A percentile compares a stretch with the other conserved stretches of the same genome.
Conservation (phyloP, 2,329 filamentous ascomycete genomes). For the Aspergillus sp. region DNA sequence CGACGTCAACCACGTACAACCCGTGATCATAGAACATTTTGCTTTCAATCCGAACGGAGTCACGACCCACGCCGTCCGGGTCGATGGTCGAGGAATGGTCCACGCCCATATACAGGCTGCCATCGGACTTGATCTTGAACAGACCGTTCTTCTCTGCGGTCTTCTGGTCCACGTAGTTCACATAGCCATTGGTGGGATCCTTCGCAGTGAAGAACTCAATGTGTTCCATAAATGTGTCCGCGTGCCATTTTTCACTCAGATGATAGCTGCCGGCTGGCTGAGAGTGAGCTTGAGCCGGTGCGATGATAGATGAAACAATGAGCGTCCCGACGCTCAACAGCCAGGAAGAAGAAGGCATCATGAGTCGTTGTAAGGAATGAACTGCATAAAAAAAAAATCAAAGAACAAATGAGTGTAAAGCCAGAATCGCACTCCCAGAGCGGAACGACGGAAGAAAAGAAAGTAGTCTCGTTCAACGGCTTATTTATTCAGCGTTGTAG, state of each 20-base stretch:
- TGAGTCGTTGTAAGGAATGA: too few relatives aligned
- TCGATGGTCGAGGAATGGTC: slow-evolving; percentile 32
- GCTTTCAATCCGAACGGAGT: slow-evolving; percentile 39
- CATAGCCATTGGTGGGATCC: slow-evolving; percentile 45
- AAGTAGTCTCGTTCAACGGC: too few relatives aligned
- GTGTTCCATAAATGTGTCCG: slow-evolving; percentile 41
- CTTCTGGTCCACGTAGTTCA: slow-evolving; percentile 40
- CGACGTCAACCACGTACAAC: slow-evolving; percentile 41
- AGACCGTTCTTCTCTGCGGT: slow-evolving; percentile 31
- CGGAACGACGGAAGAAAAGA: too few relatives aligned
- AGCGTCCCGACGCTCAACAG: slow-evolving; percentile 25
- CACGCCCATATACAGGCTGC: slow-evolving; percentile 39
- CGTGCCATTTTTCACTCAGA: slow-evolving; percentile 37
- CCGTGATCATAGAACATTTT: slow-evolving; percentile 40
- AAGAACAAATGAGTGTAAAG: too few relatives aligned
- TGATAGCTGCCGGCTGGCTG: slow-evolving; percentile 22
- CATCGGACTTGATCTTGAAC: slow-evolving; percentile 25
- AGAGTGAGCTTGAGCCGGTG: slow-evolving; percentile 11
- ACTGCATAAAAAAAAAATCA: too few relatives aligned
- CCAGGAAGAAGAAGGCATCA: slow-evolving; percentile 20
- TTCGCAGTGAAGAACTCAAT: slow-evolving; percentile 43
- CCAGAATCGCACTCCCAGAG: too few relatives aligned
- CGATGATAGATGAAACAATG: slow-evolving; percentile 19
- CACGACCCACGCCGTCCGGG: slow-evolving; percentile 32
- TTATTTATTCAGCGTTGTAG: too few relatives aligned